A percentile compares a stretch with the other conserved stretches of the same genome.
phyloP scores from a whole-genome alignment of 73 alveolate genomes.

The Paramecium pentaurelia region DNA sequence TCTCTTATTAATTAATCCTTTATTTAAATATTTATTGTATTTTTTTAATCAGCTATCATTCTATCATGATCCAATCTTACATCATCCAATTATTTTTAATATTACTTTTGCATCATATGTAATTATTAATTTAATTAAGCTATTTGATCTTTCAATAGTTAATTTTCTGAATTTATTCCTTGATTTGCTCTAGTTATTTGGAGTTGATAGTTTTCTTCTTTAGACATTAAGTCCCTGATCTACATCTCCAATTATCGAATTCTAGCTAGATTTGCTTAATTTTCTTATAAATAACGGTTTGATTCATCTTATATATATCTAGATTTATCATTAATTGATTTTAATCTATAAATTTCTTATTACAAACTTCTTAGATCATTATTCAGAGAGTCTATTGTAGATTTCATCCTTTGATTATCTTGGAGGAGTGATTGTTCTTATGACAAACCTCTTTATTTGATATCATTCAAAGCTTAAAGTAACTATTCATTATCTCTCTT shows the following conservation, averaged over 20 bases:
- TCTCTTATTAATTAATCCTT: not conserved
- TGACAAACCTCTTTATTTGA: not conserved
- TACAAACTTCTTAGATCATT: not conserved
- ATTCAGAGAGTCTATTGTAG: not conserved
- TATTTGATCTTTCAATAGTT: not conserved
- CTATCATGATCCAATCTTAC: not conserved
- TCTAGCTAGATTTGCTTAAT: not conserved
- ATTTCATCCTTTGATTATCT: conserved; percentile 22
- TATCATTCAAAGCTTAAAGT: not conserved
- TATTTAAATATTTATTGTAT: not conserved
- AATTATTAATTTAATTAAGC: not conserved
- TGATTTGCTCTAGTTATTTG: not conserved
- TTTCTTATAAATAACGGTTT: not conserved
- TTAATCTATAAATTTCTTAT: conserved; percentile 10
- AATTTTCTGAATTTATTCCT: not conserved
- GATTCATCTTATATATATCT: not conserved
- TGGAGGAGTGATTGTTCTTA: not conserved
- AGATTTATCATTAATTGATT: not conserved
- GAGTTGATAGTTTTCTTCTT: not conserved
- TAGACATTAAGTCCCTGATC: not conserved
- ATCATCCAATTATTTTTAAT: not conserved
- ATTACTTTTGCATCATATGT: not conserved
- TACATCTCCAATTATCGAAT: not conserved
- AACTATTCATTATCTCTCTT: conserved; percentile 29
- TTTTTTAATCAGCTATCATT: not conserved